These are phyloP conservation scores for Trichomonas vaginalis DNA, from an alignment of 208 protist genomes.

Conservation along the genomic window DNA sequence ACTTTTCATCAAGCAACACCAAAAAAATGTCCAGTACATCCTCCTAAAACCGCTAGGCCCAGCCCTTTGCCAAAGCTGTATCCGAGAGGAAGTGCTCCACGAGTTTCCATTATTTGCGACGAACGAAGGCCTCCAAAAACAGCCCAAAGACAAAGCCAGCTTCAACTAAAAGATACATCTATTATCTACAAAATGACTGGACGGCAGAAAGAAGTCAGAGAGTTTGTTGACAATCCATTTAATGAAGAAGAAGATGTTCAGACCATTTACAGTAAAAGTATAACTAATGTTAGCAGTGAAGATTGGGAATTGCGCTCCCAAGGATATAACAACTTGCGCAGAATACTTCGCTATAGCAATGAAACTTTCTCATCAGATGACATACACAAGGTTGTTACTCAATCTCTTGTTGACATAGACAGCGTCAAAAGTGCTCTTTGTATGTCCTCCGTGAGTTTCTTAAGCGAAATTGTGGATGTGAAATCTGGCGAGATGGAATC, in stretches of 20 bases:
- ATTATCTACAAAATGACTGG: neutral
- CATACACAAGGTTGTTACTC: neutral
- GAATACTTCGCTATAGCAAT: neutral
- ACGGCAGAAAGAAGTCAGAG: neutral
- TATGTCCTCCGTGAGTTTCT: neutral
- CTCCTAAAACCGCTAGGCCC: neutral
- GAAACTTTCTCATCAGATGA: neutral
- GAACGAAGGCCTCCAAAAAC: neutral
- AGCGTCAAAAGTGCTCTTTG: neutral
- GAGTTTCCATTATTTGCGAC: neutral
- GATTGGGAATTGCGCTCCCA: neutral
- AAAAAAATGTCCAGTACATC: neutral
- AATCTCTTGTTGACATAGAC: neutral
- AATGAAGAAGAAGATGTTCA: neutral
- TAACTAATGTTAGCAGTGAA: neutral
- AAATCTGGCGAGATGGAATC: neutral
- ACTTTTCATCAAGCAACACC: too few relatives aligned
- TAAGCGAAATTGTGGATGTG: neutral
- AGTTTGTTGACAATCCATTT: neutral
- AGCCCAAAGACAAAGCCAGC: too few relatives aligned
- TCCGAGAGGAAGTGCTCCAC: neutral
- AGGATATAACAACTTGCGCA: neutral
- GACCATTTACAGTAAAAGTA: neutral
- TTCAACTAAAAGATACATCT: neutral
- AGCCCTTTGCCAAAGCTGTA: neutral